A percentile compares a stretch with the other conserved stretches of the same genome.
These are phyloP conservation scores for Fusarium sp. DNA, from an alignment of 2,329 filamentous ascomycete species.

Conservation along the genomic window DNA sequence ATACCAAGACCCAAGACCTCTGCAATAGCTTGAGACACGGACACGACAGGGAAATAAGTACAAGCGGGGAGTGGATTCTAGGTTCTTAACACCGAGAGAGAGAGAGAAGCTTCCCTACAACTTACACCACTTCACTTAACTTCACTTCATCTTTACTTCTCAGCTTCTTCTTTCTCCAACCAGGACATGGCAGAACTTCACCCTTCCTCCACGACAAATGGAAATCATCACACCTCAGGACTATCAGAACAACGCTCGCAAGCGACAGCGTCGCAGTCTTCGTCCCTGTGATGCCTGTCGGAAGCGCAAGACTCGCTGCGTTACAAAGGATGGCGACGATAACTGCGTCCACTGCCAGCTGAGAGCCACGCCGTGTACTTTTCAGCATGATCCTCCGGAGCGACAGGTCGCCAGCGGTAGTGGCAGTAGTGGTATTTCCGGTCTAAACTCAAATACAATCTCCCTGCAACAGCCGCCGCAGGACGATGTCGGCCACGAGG, in stretches of 20 bases:
- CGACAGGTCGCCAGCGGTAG: slow-evolving; percentile 34
- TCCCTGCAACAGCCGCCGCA: background rate
- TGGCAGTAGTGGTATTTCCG: slow-evolving; percentile 5
- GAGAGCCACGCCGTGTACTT: slow-evolving; percentile 42
- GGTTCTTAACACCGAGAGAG: background rate
- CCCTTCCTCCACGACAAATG: slow-evolving; percentile 32
- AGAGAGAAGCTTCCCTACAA: background rate
- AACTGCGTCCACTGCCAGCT: slow-evolving; percentile 45
- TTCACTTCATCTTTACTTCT: background rate
- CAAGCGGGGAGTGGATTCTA: slow-evolving; percentile 13
- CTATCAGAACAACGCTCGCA: slow-evolving; percentile 43
- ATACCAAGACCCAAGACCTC: slow-evolving; percentile 10
- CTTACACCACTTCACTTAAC: background rate
- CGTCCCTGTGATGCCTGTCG: slow-evolving; percentile 48
- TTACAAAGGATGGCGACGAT: slow-evolving; percentile 43
- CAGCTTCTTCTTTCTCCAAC: background rate
- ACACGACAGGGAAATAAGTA: slow-evolving; percentile 8
- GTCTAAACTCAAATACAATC: slow-evolving; percentile 6
- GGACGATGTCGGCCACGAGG: slow-evolving; percentile 31
- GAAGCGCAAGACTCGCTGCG: slow-evolving; percentile 47
- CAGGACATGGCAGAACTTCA: slow-evolving; percentile 2
- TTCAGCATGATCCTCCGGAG: slow-evolving; percentile 44
- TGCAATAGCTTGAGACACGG: slow-evolving; percentile 18
- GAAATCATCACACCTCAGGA: slow-evolving; percentile 47
- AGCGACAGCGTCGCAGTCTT: slow-evolving; percentile 43